Evolutionary conservation across 257 asterid genomes (phyloP).

Genomic region (Fraxinus quadrangulata): DNA sequence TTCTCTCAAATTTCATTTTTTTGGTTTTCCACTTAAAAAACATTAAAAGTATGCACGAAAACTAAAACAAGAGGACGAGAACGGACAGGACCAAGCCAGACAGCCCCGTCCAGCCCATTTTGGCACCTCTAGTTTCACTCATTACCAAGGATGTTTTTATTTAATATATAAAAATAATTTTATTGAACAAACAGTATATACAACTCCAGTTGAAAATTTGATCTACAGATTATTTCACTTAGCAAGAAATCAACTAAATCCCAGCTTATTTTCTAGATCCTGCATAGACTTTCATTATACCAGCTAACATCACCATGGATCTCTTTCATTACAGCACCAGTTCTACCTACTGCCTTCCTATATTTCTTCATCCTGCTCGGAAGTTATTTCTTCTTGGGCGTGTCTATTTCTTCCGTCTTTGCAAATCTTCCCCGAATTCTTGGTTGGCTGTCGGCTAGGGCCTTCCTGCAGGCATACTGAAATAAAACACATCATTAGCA

Average conservation of each 20-base stretch:
- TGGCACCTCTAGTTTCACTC: background rate
- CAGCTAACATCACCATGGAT: constrained; percentile 16
- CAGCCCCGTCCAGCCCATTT: background rate
- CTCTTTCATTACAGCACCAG: constrained; percentile 16
- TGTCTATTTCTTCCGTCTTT: constrained; percentile 58
- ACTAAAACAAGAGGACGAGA: no score
- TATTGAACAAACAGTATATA: constrained; percentile 26
- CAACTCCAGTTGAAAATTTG: constrained; percentile 28
- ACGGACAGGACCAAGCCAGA: no score
- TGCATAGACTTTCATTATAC: constrained; percentile 25
- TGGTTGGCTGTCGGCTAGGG: constrained; percentile 92
- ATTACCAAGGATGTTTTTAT: background rate
- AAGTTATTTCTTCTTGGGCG: constrained; percentile 46
- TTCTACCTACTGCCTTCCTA: constrained; percentile 13
- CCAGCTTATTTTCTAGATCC: constrained; percentile 37
- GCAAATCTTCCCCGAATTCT: constrained; percentile 95
- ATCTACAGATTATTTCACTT: constrained; percentile 35
- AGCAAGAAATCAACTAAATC: constrained; percentile 30
- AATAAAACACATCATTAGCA: constrained; percentile 13
- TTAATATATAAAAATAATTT: constrained; percentile 19
- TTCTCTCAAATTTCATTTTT: background rate
- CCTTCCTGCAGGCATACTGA: constrained; percentile 99
- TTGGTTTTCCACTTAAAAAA: background rate
- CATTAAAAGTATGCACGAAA: no score
- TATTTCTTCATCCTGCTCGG: constrained; percentile 20